These are phyloP conservation scores for Didymella exigua DNA, from an alignment of 2,329 filamentous ascomycete species.

Conservation along the genomic window DNA sequence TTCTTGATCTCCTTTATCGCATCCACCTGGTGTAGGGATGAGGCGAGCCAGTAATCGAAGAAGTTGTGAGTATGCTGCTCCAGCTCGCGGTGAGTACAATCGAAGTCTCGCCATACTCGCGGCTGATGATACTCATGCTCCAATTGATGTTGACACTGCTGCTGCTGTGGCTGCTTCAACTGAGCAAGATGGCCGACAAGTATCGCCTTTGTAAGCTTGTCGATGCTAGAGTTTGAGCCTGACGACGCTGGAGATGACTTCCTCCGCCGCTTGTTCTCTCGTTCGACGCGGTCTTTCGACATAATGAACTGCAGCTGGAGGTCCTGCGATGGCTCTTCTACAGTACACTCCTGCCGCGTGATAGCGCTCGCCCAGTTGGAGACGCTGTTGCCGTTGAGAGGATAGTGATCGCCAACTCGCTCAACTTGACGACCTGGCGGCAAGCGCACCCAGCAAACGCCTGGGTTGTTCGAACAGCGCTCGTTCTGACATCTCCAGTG, in stretches of 20 bases:
- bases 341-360: not conserved
- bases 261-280: not conserved
- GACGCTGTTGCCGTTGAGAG: not conserved
- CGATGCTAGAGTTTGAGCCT: not conserved
- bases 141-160: not conserved
- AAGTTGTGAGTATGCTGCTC: not conserved
- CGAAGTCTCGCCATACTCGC: not conserved
- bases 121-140: not conserved
- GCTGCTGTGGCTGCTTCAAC: not conserved
- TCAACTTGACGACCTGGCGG: not conserved
- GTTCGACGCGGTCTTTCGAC: not conserved
- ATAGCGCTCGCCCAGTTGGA: not conserved
- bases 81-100: not conserved
- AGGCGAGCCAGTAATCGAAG: not conserved
- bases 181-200: slow-evolving; percentile 2
- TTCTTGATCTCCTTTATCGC: not conserved
- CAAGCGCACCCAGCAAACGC: not conserved
- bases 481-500: not conserved
- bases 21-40: not conserved
- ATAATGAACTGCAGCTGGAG: not conserved
- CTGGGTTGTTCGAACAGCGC: not conserved
- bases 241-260: not conserved
- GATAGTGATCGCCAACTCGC: not conserved
- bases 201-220: slow-evolving; percentile 1
- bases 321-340: not conserved